Conservation (phyloP, 1,139 yeast species). For the Zygoascus hellenicus region DNA sequence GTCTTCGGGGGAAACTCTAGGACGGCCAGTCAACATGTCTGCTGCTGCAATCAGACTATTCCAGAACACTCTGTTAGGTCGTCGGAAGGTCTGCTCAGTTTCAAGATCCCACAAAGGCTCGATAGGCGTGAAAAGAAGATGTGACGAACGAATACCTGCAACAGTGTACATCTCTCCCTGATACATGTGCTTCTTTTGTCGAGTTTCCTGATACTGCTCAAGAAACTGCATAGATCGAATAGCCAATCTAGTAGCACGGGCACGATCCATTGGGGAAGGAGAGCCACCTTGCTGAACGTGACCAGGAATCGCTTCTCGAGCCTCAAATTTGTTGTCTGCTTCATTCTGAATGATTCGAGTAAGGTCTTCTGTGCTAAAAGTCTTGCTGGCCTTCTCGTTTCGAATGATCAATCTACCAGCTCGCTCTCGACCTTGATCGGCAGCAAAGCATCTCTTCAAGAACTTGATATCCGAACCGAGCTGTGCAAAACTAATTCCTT, state of each 20-base stretch:
- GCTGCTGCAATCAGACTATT: constrained; percentile 63
- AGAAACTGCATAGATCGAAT: constrained; percentile 82
- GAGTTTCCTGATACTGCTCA: constrained; percentile 40
- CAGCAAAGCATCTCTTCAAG: constrained; percentile 60
- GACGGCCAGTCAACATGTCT: constrained; percentile 79
- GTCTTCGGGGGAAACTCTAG: constrained; percentile 14
- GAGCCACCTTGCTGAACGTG: constrained; percentile 97
- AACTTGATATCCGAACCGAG: constrained; percentile 72
- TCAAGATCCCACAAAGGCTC: constrained; percentile 77
- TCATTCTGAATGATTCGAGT: constrained; percentile 80
- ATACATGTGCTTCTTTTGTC: constrained; percentile 23
- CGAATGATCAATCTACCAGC: constrained; percentile 83
- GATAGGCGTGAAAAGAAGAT: constrained; percentile 66
- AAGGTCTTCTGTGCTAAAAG: constrained; percentile 73
- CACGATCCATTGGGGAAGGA: constrained; percentile 93
- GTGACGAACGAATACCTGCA: constrained; percentile 76
- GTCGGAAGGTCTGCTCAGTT: constrained; percentile 71
- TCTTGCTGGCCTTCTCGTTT: constrained; percentile 78
- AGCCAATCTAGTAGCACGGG: constrained; percentile 85
- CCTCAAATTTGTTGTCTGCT: constrained; percentile 71
- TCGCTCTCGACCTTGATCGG: constrained; percentile 75
- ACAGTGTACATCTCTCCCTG: constrained; percentile 63
- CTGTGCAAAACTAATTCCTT: constrained; percentile 65
- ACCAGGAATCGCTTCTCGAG: constrained; percentile 95
- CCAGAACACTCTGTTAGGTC: constrained; percentile 92